A percentile compares a stretch with the other conserved stretches of the same genome.
phyloP scores from a whole-genome alignment of 2,329 filamentous ascomycete genomes.

The Dothistroma septosporum region DNA sequence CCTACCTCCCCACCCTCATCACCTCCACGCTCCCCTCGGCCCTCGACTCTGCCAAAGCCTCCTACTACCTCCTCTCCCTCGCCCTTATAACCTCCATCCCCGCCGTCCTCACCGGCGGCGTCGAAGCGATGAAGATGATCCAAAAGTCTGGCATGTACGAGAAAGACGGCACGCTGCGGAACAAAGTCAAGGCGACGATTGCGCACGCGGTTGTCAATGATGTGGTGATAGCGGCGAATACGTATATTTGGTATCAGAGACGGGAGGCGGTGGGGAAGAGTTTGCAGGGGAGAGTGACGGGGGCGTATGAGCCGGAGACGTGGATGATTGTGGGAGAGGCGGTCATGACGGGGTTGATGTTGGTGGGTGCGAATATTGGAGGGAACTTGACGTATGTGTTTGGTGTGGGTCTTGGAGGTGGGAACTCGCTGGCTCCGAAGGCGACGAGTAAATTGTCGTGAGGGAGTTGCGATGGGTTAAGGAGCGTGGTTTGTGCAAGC shows the following conservation, averaged over 20 bases:
- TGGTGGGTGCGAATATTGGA: slow-evolving; percentile 43
- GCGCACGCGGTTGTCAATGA: slow-evolving; percentile 44
- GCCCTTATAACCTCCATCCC: slow-evolving; percentile 36
- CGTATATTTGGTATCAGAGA: slow-evolving; percentile 42
- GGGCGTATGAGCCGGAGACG: slow-evolving; percentile 34
- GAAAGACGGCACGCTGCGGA: slow-evolving; percentile 33
- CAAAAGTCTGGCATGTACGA: slow-evolving; percentile 42
- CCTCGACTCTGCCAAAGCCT: slow-evolving; percentile 38
- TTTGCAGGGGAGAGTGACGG: slow-evolving; percentile 27
- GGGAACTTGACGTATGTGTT: slow-evolving; percentile 44
- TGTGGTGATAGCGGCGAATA: slow-evolving; percentile 36
- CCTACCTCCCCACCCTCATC: slow-evolving; percentile 29
- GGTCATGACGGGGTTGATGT: slow-evolving; percentile 33
- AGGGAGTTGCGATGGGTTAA: background rate
- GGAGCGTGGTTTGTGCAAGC: background rate
- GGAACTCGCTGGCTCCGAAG: slow-evolving; percentile 15
- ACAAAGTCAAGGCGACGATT: slow-evolving; percentile 39
- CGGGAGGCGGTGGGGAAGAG: slow-evolving; percentile 30
- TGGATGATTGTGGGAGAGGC: slow-evolving; percentile 39
- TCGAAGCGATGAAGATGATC: slow-evolving; percentile 41
- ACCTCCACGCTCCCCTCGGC: slow-evolving; percentile 34
- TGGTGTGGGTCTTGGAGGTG: slow-evolving; percentile 35
- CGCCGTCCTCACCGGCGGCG: slow-evolving; percentile 32
- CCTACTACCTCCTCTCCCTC: slow-evolving; percentile 44
- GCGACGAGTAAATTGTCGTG: background rate